Conservation (phyloP, 164 flowering plant species). For the Magnolia kwangsiensis region DNA sequence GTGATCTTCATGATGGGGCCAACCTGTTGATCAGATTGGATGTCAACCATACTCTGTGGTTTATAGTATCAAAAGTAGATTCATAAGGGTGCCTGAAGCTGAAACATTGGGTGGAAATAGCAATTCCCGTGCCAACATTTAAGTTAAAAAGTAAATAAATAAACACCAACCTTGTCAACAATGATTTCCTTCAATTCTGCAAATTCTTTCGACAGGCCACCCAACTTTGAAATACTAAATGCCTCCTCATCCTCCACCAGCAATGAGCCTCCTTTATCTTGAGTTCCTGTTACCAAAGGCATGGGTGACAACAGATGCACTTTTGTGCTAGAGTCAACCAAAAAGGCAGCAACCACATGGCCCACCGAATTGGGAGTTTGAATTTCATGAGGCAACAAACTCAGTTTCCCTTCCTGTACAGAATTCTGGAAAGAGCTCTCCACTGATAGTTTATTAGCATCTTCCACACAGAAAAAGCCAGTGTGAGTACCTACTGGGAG, state of each 20-base stretch:
- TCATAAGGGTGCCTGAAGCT: no score
- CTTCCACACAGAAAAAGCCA: slow-evolving; percentile 47
- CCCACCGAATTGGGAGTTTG: slow-evolving; percentile 15
- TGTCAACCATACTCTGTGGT: no score
- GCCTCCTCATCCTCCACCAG: slow-evolving; percentile 17
- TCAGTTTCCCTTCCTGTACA: slow-evolving; percentile 7
- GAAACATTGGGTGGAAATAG: no score
- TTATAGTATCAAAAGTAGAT: no score
- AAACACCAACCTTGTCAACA: slow-evolving; percentile 48
- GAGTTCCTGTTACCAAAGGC: slow-evolving; percentile 19
- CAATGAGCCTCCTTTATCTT: slow-evolving; percentile 13
- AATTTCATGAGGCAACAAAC: slow-evolving; percentile 8
- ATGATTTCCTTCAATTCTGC: slow-evolving; percentile 60
- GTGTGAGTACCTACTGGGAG: slow-evolving; percentile 51
- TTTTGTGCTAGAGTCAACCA: slow-evolving; percentile 43
- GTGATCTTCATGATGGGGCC: no score
- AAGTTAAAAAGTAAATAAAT: background rate
- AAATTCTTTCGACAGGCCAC: slow-evolving; percentile 84
- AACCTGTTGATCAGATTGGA: no score
- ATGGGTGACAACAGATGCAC: slow-evolving; percentile 36
- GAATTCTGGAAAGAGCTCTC: slow-evolving; percentile 19
- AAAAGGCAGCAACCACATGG: slow-evolving; percentile 37
- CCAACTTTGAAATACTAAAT: slow-evolving; percentile 39
- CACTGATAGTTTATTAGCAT: slow-evolving; percentile 25
- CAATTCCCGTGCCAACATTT: no score